Evolutionary conservation across 176 grass and related monocot genomes (phyloP), one percentile per base, ranked within the genome.

Genomic region (Oryza glumipatula): DNA sequence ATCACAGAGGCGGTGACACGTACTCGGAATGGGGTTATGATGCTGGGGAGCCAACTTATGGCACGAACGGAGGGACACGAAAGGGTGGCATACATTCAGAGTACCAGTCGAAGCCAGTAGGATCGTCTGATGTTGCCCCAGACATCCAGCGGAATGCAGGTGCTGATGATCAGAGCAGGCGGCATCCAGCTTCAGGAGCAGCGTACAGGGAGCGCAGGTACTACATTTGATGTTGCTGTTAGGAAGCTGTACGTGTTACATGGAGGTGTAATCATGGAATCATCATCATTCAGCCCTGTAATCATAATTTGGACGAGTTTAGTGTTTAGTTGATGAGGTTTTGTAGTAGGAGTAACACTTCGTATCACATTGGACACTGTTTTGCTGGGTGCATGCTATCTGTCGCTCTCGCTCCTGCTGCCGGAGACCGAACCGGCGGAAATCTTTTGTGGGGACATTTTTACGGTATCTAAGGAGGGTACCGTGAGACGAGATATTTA

Each of bases 91-190:
- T 22, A 28, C 71, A 41, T 24, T 52, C 43, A 63, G 81, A 71
- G 11, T 81, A 85, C 36, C 89, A 88, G 44, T 63, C 56, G 0
- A 28, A 54, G 63, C 45, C 63, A 68, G 32, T 85, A 73, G 81
- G 36, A 36, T 58, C 72, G 16, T 45, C 46, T 70, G 28, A 39
- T 70, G 75, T 74, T 63, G 33, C 85, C 21, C 26, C 23, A 16
- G 70, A 76, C 16, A 68, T 4, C 17, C 70, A 44, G 11, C 46
- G 7, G 54, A 66, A 81, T 60, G 21, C 63, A 4, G 60, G 35
- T 52, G 44, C n/a, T 44, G 78, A 76, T 30, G 81, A 70, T 68
- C 36, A 17, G 32, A 28, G 44, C 11, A 14, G 47, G 1, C 33
- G 21, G 24, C 67, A 39, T 43, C 52, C 9, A 3, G 1, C 14